Conservation (phyloP, 805 yeast species). For the Yarrowia sp. region DNA sequence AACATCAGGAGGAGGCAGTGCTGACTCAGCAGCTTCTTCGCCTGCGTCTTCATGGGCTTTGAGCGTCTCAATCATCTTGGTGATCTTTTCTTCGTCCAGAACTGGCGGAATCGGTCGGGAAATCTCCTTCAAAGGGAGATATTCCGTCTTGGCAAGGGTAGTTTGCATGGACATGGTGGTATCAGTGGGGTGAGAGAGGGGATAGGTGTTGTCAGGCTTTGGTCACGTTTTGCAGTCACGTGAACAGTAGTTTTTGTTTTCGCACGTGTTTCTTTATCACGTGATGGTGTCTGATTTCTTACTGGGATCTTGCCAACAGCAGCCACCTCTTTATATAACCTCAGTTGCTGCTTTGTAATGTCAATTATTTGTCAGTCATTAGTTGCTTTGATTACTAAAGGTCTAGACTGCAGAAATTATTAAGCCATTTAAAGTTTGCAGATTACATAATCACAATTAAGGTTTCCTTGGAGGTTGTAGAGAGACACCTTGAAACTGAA, state of each 20-base stretch:
- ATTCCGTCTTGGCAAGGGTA: conserved; percentile 57
- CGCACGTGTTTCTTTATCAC: too few species aligned
- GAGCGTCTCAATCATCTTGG: conserved; percentile 64
- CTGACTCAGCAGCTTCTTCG: conserved; percentile 48
- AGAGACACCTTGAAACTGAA: too few species aligned
- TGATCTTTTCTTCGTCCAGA: conserved; percentile 73
- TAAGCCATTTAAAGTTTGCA: too few species aligned
- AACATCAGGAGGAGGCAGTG: conserved; percentile 84
- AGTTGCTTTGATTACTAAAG: neutral
- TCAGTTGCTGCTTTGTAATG: conserved; percentile 18
- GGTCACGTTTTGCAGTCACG: neutral
- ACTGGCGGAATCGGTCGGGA: conserved; percentile 87
- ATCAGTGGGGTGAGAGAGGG: neutral
- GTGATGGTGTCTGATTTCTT: too few species aligned
- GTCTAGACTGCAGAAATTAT: conserved; percentile 1
- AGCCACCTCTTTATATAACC: neutral
- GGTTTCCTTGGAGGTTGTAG: too few species aligned
- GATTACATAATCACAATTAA: too few species aligned
- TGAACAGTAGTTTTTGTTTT: too few species aligned
- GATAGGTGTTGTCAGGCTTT: too few species aligned
- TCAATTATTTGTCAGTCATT: neutral
- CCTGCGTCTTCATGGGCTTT: conserved; percentile 52
- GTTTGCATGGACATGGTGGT: conserved; percentile 64
- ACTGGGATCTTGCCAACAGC: too few species aligned
- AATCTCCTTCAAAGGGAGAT: conserved; percentile 71